A percentile compares a stretch with the other conserved stretches of the same genome.
phyloP scores from a whole-genome alignment of 108 stramenopile genomes.

The Epipyxis sp. region DNA sequence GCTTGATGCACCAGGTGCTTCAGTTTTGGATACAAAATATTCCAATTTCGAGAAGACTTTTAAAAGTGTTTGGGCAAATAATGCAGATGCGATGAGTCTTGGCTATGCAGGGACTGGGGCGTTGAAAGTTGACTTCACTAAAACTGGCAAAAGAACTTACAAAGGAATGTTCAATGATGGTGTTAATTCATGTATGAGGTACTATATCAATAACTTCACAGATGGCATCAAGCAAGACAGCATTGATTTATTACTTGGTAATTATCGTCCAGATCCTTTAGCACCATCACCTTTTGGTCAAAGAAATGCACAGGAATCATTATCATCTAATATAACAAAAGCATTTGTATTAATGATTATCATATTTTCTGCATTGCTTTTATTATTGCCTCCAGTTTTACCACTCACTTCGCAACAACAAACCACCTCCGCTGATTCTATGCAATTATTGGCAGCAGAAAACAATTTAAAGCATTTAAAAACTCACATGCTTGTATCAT shows the following conservation, averaged over 20 bases:
- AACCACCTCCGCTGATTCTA: background rate
- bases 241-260: slow-evolving; percentile 81
- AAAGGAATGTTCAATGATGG: slow-evolving; percentile 86
- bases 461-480: background rate
- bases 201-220: slow-evolving; percentile 86
- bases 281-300: slow-evolving; percentile 28
- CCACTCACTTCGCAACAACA: background rate
- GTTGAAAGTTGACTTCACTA: slow-evolving; percentile 86
- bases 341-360: slow-evolving; percentile 14
- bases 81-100: slow-evolving; percentile 82
- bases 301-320: background rate
- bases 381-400: background rate
- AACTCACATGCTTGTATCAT: slow-evolving; percentile 7
- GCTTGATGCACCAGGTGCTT: slow-evolving; percentile 39
- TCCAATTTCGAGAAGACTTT: slow-evolving; percentile 64
- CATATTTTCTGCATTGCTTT: slow-evolving; percentile 12
- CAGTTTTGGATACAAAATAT: slow-evolving; percentile 57
- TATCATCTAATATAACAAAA: slow-evolving; percentile 21
- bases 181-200: slow-evolving; percentile 51
- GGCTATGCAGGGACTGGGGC: slow-evolving; percentile 91
- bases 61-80: slow-evolving; percentile 76
- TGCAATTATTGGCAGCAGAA: background rate
- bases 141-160: slow-evolving; percentile 68
- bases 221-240: slow-evolving; percentile 93
- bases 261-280: slow-evolving; percentile 39